Conservation (phyloP, 352 stramenopile genomes). For the Phytophthora citricola region DNA sequence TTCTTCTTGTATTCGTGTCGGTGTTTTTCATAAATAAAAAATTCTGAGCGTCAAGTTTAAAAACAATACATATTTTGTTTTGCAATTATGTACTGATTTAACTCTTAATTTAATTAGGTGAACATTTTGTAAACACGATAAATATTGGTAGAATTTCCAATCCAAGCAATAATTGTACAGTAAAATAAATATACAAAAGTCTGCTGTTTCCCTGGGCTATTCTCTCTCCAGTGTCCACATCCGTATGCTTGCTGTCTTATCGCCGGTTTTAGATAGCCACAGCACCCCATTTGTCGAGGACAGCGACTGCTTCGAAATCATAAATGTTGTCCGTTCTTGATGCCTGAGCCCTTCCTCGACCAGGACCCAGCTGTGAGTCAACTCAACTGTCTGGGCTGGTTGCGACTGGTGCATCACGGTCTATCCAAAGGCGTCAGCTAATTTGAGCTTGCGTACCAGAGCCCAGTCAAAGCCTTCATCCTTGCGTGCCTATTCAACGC, state of each 20-base stretch:
- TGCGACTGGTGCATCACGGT: background rate
- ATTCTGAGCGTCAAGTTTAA: no score
- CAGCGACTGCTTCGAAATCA: background rate
- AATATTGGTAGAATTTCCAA: no score
- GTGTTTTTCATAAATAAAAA: no score
- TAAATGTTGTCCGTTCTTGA: background rate
- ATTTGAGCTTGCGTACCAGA: background rate
- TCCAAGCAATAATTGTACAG: no score
- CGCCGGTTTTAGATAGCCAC: background rate
- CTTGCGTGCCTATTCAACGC: slow-evolving; percentile 23
- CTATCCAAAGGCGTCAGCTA: background rate
- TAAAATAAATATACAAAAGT: no score
- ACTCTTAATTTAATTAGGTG: no score
- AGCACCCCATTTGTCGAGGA: slow-evolving; percentile 7
- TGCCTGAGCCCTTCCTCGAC: slow-evolving; percentile 13
- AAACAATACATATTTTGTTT: no score
- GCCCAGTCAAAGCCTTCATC: slow-evolving; percentile 3
- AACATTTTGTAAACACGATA: no score
- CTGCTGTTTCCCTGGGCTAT: no score
- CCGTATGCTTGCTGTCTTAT: slow-evolving; percentile 1
- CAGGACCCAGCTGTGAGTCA: background rate
- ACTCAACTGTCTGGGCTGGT: background rate
- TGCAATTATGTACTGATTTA: no score
- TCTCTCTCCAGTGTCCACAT: no score
- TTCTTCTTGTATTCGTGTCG: background rate